These are phyloP conservation scores for Ascochyta fabae DNA, from an alignment of 2,329 filamentous ascomycete species.

Conservation along the genomic window DNA sequence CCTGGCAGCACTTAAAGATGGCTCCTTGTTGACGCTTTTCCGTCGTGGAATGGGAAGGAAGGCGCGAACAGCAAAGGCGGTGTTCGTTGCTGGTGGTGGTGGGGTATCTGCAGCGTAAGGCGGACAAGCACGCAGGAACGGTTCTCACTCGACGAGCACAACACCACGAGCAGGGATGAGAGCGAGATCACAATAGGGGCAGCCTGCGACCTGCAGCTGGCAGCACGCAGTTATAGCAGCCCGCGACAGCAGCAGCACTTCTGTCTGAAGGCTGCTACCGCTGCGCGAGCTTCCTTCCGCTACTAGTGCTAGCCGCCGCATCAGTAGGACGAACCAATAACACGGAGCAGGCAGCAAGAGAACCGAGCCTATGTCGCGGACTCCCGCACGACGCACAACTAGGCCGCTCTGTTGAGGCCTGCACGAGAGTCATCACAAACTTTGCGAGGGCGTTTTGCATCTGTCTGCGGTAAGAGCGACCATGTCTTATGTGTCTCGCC, in stretches of 20 bases:
- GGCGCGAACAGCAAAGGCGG: constrained; percentile 4
- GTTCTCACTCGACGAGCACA: constrained; percentile 16
- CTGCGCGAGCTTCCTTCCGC: constrained; percentile 21
- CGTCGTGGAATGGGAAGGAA: constrained; percentile 26
- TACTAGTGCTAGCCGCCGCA: constrained; percentile 20
- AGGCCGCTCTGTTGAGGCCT: constrained; percentile 12
- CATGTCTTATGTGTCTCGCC: constrained; percentile 14
- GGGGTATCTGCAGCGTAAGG: constrained; percentile 22
- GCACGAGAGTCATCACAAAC: constrained; percentile 19
- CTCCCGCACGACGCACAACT: constrained; percentile 16
- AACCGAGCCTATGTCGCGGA: constrained; percentile 11
- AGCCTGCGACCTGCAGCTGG: constrained; percentile 12
- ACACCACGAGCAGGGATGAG: constrained; percentile 17
- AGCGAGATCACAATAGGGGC: constrained; percentile 6
- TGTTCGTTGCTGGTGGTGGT: constrained; percentile 18
- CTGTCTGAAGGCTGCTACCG: constrained; percentile 16
- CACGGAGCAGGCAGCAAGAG: constrained; percentile 3
- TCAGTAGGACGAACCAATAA: constrained; percentile 15
- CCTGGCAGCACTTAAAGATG: constrained; percentile 11
- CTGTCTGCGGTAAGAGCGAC: constrained; percentile 15
- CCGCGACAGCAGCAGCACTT: constrained; percentile 3
- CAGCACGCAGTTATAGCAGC: constrained; percentile 17
- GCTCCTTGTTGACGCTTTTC: constrained; percentile 5
- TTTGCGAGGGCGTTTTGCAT: constrained; percentile 13
- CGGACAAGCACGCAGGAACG: constrained; percentile 17